Evolutionary conservation across 305 asterid species (phyloP).

Genomic region (Rubia peregrina): DNA sequence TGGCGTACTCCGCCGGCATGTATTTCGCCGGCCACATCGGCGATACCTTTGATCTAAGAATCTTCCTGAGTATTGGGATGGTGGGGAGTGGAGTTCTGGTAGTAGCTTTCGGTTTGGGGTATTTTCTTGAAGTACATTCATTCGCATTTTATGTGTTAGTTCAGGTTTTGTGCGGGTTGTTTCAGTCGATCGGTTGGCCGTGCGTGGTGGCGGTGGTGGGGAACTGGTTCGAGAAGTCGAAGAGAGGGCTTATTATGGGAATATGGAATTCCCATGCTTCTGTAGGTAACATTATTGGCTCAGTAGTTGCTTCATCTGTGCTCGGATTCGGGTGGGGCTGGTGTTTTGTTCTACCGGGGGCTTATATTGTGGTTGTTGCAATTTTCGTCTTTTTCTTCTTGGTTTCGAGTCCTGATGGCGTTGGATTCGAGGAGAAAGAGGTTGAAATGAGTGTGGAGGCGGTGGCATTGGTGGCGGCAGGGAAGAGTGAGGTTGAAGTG

Average conservation of each 20-base stretch:
- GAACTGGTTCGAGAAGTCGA: slow-evolving; percentile 83
- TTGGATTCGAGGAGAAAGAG: slow-evolving; percentile 56
- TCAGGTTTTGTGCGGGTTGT: slow-evolving; percentile 74
- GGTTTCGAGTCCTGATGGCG: slow-evolving; percentile 53
- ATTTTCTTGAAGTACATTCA: slow-evolving; percentile 67
- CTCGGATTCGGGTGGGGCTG: slow-evolving; percentile 94
- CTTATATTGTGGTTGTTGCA: slow-evolving; percentile 43
- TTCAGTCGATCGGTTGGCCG: slow-evolving; percentile 95
- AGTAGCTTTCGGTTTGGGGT: slow-evolving; percentile 62
- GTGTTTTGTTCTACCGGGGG: slow-evolving; percentile 80
- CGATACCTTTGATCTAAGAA: slow-evolving; percentile 62
- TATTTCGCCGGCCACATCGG: slow-evolving; percentile 82
- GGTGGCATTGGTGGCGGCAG: slow-evolving; percentile 48
- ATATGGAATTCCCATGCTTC: slow-evolving; percentile 89
- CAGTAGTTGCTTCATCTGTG: slow-evolving; percentile 76
- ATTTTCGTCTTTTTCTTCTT: slow-evolving; percentile 52
- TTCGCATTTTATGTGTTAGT: slow-evolving; percentile 45
- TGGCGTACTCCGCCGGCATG: slow-evolving; percentile 79
- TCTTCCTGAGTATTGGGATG: slow-evolving; percentile 76
- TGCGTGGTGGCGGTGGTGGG: slow-evolving; percentile 92
- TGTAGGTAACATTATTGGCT: slow-evolving; percentile 76
- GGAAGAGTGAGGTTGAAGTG: slow-evolving; percentile 25
- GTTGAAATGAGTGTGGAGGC: slow-evolving; percentile 58
- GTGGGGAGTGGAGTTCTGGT: slow-evolving; percentile 74
- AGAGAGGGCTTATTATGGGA: slow-evolving; percentile 89